Evolutionary conservation across 306 rosid genomes (phyloP).

Genomic region (Lupinus albus): DNA sequence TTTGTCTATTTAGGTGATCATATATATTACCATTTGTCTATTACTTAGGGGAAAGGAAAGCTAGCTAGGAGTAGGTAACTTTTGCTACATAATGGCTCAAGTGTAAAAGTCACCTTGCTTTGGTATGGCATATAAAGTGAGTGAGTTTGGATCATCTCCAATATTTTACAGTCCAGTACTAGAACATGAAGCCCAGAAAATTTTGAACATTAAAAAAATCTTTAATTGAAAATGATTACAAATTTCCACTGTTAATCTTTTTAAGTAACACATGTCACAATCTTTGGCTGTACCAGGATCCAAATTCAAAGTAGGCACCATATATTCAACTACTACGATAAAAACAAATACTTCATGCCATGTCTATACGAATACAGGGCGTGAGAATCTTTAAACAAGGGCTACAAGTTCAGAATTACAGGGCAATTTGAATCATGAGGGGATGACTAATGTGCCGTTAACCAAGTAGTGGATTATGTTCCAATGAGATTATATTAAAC

Average conservation of each 20-base stretch:
- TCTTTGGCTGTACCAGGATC: too few species aligned
- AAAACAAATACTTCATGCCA: not conserved
- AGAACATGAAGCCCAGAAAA: too few species aligned
- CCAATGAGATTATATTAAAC: not conserved
- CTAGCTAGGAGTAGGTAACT: not conserved
- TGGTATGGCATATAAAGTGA: not conserved
- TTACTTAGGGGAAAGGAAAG: too few species aligned
- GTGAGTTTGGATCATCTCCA: too few species aligned
- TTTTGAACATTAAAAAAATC: too few species aligned
- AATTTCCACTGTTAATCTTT: too few species aligned
- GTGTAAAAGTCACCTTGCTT: not conserved
- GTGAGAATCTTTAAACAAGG: constrained; percentile 27
- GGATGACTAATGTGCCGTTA: constrained; percentile 40
- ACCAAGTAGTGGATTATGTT: constrained; percentile 24
- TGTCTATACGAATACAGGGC: constrained; percentile 5
- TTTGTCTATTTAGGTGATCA: too few species aligned
- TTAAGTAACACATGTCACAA: too few species aligned
- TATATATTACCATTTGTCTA: too few species aligned
- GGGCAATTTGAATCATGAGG: constrained; percentile 33
- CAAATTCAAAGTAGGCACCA: constrained; percentile 14
- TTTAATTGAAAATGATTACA: too few species aligned
- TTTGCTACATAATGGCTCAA: constrained; percentile 8
- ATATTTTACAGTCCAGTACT: too few species aligned
- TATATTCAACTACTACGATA: constrained; percentile 31
- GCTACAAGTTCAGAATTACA: constrained; percentile 12